A percentile compares a stretch with the other conserved stretches of the same genome.
phyloP scores from a whole-genome alignment of 306 rosid species.

The Begonia masoniana region DNA sequence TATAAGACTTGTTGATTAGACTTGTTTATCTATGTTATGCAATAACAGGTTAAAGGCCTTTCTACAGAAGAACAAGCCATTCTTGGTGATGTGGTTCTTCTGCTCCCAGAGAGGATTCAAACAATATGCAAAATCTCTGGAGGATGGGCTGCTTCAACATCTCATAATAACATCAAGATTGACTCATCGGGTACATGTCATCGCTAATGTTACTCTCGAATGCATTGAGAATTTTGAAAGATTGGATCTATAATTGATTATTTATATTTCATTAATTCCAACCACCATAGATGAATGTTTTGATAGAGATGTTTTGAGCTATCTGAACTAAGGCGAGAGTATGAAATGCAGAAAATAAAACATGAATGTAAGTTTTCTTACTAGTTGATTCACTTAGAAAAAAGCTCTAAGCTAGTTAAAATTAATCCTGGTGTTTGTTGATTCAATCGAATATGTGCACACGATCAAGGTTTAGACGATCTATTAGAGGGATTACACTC shows the following conservation, averaged over 20 bases:
- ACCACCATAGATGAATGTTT: conserved; percentile 8
- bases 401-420: conserved; percentile 25
- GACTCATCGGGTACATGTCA: conserved; percentile 39
- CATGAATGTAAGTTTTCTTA: no score
- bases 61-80: conserved; percentile 48
- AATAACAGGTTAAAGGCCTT: conserved; percentile 58
- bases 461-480: conserved; percentile 82
- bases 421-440: no score
- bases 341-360: conserved; percentile 54
- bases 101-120: conserved; percentile 64
- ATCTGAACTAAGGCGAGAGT: conserved; percentile 54
- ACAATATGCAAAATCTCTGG: conserved; percentile 47
- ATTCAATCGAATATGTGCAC: conserved; percentile 6
- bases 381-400: conserved; percentile 12
- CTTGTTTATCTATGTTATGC: no score
- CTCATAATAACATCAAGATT: conserved; percentile 41
- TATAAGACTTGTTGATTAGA: not conserved
- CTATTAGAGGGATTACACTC: conserved; percentile 80
- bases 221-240: not conserved
- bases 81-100: conserved; percentile 45
- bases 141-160: conserved; percentile 30
- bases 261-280: conserved; percentile 1
- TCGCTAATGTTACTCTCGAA: not conserved
- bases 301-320: conserved; percentile 36
- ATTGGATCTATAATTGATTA: not conserved